Evolutionary conservation across 345 rosid genomes (phyloP), one percentile per base, ranked within the genome.

Genomic region (Camelina laxa): DNA sequence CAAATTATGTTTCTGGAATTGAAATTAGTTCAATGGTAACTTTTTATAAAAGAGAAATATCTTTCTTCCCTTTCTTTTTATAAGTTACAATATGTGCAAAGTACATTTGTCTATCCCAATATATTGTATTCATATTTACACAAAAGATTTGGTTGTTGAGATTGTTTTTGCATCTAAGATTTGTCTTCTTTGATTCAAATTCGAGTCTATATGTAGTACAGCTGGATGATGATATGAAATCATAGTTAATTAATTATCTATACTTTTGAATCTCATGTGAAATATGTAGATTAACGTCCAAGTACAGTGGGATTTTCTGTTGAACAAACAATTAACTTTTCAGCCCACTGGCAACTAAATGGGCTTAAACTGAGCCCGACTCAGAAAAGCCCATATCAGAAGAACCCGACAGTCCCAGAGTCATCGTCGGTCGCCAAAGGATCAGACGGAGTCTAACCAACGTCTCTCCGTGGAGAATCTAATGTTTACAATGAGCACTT

Each of bases 81-180:
- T 31, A 65, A 2, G 41, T 31, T 56, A 57, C 24, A 21, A 20
- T 74, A 67, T 58, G 7, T 59, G 60, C 60, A 35, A 58, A n/a
- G n/a, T 38, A 14, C 60, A 49, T 58, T 19, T 36, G 15, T 55
- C 35, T 22, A 65, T 3, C 49, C 45, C 36, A 73, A 35, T 2
- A 24, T 0, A 24, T 24, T 24, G 27, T 24, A 24, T 27, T 27
- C 33, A 49, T 17, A 15, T 11, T 5, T 30, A 17, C 19, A 22
- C 45, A 49, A 66, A 31, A 39, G 63, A 75, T 75, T 60, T 53
- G 69, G 74, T 67, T 60, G 79, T 51, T 75, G 63, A 68, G 79
- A 68, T 22, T 9, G 33, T 27, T 67, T 75, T 50, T 19, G 73
- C 62, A 67, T 59, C 47, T 27, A 17, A 75, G 45, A 49, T 67